Conservation (phyloP, 768 basidiomycete species). For the Russula sp. region DNA sequence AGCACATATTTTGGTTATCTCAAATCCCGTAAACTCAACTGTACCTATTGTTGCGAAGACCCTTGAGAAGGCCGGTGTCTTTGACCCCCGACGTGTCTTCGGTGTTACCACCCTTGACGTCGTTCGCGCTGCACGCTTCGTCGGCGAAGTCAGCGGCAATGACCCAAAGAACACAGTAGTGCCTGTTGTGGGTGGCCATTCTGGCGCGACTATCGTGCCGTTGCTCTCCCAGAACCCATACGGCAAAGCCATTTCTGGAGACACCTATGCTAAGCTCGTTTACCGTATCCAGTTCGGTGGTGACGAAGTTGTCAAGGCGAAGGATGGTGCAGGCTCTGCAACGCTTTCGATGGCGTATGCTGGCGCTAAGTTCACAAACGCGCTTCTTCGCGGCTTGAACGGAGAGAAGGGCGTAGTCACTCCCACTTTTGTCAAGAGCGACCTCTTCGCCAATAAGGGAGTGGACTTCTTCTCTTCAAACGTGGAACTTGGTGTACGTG, state of each 20-base stretch:
- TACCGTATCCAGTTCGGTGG: conserved; percentile 96
- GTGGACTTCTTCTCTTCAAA: conserved; percentile 92
- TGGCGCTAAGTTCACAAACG: conserved; percentile 63
- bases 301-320: conserved; percentile 98
- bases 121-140: conserved; percentile 91
- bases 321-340: conserved; percentile 78
- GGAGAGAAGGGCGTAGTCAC: conserved; percentile 67
- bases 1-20: conserved; percentile 95
- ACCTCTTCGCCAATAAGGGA: conserved; percentile 77
- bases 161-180: conserved; percentile 63
- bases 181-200: conserved; percentile 93
- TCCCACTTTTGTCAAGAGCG: conserved; percentile 86
- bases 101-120: conserved; percentile 99
- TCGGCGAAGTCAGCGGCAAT: conserved; percentile 59
- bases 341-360: conserved; percentile 78
- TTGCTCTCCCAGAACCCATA: conserved; percentile 76
- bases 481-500: conserved; percentile 87
- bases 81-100: conserved; percentile 83
- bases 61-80: conserved; percentile 87
- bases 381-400: conserved; percentile 53
- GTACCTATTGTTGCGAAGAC: conserved; percentile 95
- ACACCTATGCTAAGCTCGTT: conserved; percentile 71
- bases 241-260: conserved; percentile 70
- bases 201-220: conserved; percentile 95
- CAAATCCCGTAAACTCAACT: conserved; percentile 98